Evolutionary conservation across 768 basidiomycete species (phyloP).

Genomic region (Tulasnella sp.): DNA sequence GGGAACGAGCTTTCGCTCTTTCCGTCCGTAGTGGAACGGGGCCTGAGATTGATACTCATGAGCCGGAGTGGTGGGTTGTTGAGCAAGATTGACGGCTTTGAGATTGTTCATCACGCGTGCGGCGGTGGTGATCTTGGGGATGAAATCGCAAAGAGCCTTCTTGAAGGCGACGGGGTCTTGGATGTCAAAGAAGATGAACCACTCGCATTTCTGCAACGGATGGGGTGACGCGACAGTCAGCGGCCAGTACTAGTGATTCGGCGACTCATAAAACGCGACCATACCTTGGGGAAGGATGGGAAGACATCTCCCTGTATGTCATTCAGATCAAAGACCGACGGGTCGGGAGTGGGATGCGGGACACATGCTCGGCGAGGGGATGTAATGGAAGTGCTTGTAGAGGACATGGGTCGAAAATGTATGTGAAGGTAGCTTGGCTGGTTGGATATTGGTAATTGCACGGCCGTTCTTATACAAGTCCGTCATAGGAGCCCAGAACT

Average conservation of each 20-base stretch:
- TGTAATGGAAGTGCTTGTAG: too few species aligned
- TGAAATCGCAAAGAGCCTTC: not conserved
- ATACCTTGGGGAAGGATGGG: conserved; percentile 10
- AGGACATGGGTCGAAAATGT: too few species aligned
- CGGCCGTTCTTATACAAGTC: too few species aligned
- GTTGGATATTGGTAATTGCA: too few species aligned
- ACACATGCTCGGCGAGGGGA: not conserved
- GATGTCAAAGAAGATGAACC: conserved; percentile 15
- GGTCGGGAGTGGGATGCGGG: not conserved
- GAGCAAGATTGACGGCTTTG: not conserved
- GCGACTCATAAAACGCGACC: not conserved
- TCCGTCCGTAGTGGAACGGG: too few species aligned
- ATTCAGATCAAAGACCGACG: not conserved
- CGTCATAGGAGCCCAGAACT: too few species aligned
- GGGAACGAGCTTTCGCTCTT: not conserved
- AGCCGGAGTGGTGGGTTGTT: too few species aligned
- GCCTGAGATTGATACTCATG: too few species aligned
- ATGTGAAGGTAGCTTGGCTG: too few species aligned
- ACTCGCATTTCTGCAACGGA: not conserved
- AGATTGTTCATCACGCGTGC: conserved; percentile 3
- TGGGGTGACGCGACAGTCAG: not conserved
- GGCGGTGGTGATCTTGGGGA: conserved; percentile 9
- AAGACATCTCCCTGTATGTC: conserved; percentile 9
- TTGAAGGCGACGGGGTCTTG: not conserved
- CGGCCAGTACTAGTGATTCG: too few species aligned